These are phyloP conservation scores for Wickerhamiella qilinensis DNA, from an alignment of 805 yeast species.

Conservation along the genomic window DNA sequence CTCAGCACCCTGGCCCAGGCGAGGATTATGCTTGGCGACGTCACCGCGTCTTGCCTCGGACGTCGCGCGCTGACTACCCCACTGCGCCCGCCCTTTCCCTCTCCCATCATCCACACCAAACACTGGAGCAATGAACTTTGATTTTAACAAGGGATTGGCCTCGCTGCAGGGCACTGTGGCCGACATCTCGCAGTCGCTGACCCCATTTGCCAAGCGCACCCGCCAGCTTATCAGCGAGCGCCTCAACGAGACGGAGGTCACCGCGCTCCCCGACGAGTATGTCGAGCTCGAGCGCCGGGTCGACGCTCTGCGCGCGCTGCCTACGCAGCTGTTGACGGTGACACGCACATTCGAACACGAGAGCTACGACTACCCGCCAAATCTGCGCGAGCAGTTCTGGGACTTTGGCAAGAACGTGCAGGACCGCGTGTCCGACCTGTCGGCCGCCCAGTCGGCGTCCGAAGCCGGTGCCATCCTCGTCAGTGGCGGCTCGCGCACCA, in stretches of 20 bases:
- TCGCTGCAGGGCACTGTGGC: slow-evolving; percentile 20
- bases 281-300: slow-evolving; percentile 55
- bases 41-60: no score
- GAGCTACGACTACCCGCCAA: slow-evolving; percentile 70
- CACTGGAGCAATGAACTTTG: slow-evolving; percentile 11
- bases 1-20: no score
- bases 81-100: no score
- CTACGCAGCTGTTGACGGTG: slow-evolving; percentile 38
- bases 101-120: no score
- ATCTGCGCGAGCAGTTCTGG: slow-evolving; percentile 55
- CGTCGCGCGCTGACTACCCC: no score
- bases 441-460: slow-evolving; percentile 59
- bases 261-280: slow-evolving; percentile 74
- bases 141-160: slow-evolving; percentile 25
- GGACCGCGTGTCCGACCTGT: slow-evolving; percentile 45
- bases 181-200: slow-evolving; percentile 30
- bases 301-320: slow-evolving; percentile 56
- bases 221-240: slow-evolving; percentile 63
- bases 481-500: slow-evolving; percentile 25
- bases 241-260: slow-evolving; percentile 66
- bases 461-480: slow-evolving; percentile 63
- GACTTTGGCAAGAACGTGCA: slow-evolving; percentile 55
- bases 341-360: slow-evolving; percentile 53
- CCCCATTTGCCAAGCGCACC: slow-evolving; percentile 69
- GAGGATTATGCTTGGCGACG: no score